Base-by-base conservation (phyloP, 2,329 filamentous ascomycete species). In the Beauveria sp. region DNA sequence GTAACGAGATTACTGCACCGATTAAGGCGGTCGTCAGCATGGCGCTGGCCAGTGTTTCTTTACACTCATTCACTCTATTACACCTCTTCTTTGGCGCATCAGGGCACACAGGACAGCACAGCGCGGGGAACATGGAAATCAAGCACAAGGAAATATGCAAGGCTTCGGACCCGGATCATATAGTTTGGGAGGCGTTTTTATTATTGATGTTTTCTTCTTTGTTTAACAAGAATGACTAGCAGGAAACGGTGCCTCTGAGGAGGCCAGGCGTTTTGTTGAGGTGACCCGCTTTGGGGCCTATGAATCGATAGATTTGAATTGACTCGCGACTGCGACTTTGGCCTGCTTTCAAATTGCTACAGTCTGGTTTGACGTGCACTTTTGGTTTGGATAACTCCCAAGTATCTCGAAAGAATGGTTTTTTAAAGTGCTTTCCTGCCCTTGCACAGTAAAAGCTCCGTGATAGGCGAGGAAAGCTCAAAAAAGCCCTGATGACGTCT, bases 91-190 rank as follows among this genome's bases (percentile, higher is more conserved):
- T 42, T 5, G 52, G 59, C 52, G 53, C 34, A 50, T 12, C 24
- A 46, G 40, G 57, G 57, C 57, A 60, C 49, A 60, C 57, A 60
- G 57, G 47, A 60, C 57, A 60, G 57, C 26, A 60, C 49, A 47
- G 49, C 40, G 57, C 57, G 18, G 43, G 30, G 20, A 24, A 16
- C 12, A 38, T 7, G 54, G 43, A 20, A 18, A 24, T 24, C 3
- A 30, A 30, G 45, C 30, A 26, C 54, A 9, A 30, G 30, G 5
- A 47, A 18, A 40, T 34, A 45, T 57, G 54, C 40, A 28, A 22
- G 54, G 43, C 10, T 47, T 47, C n/a, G 24, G n/a, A 52, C 34
- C 46, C 24, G 53, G 10, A 46, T 5, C 22, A 26, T 38, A 1
- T 38, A 38, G 12, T 38, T 38, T 51, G 4, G 20, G 20, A 30